phyloP scores from a whole-genome alignment of 2,329 filamentous ascomycete species.

The Coniochaeta sp. region DNA sequence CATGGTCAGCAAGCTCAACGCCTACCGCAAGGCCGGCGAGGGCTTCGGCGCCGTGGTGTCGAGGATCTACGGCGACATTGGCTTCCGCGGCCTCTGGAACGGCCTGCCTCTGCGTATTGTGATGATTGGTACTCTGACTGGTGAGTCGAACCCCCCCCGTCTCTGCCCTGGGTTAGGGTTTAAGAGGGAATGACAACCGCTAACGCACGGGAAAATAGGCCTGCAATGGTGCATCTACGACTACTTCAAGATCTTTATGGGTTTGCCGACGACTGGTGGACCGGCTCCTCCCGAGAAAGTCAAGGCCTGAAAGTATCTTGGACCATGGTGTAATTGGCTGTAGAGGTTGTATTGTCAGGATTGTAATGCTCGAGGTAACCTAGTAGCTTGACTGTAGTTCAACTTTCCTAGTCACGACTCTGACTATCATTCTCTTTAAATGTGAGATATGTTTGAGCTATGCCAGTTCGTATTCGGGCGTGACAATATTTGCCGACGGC shows the following conservation, averaged over 20 bases:
- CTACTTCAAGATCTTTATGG: constrained; percentile 87
- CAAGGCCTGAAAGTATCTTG: constrained; percentile 19
- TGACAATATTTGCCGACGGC: neutral
- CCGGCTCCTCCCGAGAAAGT: constrained; percentile 41
- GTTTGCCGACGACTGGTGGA: constrained; percentile 75
- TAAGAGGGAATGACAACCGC: constrained; percentile 54
- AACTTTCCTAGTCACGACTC: neutral
- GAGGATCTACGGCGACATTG: constrained; percentile 81
- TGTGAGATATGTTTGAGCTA: too few relatives aligned
- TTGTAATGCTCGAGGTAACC: neutral
- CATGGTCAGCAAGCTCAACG: constrained; percentile 90
- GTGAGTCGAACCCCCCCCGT: constrained; percentile 22
- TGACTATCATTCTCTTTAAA: neutral
- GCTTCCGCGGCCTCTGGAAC: constrained; percentile 83
- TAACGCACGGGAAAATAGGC: constrained; percentile 43
- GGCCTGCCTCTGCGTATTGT: constrained; percentile 78
- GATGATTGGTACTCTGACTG: constrained; percentile 80
- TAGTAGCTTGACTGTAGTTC: neutral
- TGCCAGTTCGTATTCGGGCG: neutral
- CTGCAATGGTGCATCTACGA: constrained; percentile 37
- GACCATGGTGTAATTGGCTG: neutral
- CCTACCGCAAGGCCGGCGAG: constrained; percentile 68
- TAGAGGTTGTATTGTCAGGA: neutral
- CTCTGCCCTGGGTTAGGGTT: constrained; percentile 27
- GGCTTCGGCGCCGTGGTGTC: constrained; percentile 66